Percentiles rank a stretch among this genome's conserved stretches.
Evolutionary conservation across 2,329 filamentous ascomycete genomes (phyloP).

Genomic region (Trichophyton rubrum): DNA sequence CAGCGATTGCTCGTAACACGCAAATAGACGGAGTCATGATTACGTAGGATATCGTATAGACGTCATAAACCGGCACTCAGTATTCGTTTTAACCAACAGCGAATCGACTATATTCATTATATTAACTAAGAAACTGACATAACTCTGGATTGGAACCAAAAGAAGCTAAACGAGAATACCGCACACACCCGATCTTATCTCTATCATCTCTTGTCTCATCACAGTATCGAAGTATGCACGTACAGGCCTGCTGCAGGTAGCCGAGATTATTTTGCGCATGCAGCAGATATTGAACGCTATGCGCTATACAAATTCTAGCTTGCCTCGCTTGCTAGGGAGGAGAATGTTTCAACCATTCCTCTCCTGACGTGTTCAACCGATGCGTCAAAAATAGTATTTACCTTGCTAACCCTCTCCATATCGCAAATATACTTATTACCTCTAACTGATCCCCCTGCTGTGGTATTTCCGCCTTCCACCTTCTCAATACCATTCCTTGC

Average conservation of each 20-base stretch:
- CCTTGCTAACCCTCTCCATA: neutral
- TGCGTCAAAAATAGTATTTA: neutral
- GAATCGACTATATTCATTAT: no score
- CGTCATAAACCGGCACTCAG: neutral
- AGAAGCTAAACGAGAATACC: neutral
- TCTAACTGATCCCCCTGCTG: no score
- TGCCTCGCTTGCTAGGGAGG: neutral
- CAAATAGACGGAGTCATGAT: neutral
- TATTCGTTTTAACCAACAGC: no score
- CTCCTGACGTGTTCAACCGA: neutral
- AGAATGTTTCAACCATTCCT: neutral
- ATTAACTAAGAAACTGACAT: neutral
- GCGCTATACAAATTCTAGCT: neutral
- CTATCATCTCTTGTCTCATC: neutral
- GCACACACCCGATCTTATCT: neutral
- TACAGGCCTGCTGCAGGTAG: constrained; percentile 3
- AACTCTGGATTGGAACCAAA: neutral
- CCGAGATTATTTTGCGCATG: neutral
- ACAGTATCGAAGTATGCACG: neutral
- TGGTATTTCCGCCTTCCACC: neutral
- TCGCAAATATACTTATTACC: neutral
- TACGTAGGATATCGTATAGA: neutral
- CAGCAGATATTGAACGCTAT: neutral
- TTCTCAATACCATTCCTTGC: neutral
- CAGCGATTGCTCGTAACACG: neutral